These are phyloP conservation scores for Aspergillus pseudonomiae DNA, from an alignment of 2,329 filamentous ascomycete species.

Conservation along the genomic window DNA sequence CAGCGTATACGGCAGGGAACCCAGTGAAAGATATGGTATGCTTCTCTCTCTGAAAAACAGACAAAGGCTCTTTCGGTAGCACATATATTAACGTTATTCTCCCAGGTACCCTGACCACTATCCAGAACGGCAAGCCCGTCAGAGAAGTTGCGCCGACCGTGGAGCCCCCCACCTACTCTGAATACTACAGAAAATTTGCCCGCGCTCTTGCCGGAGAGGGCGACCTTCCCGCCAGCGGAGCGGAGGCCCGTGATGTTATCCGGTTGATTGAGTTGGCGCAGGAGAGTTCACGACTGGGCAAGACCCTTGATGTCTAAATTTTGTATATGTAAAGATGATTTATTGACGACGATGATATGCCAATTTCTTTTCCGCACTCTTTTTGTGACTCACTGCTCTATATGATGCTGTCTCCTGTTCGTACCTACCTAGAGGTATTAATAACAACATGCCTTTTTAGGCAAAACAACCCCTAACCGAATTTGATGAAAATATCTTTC, in stretches of 20 bases:
- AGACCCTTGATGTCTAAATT: slow-evolving; percentile 46
- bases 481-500: background rate
- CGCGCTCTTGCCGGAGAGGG: slow-evolving; percentile 57
- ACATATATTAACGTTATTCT: background rate
- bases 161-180: slow-evolving; percentile 67
- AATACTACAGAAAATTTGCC: slow-evolving; percentile 64
- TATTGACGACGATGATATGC: background rate
- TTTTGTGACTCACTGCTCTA: background rate
- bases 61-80: background rate
- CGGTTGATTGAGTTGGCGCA: slow-evolving; percentile 59
- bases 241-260: slow-evolving; percentile 58
- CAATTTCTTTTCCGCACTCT: background rate
- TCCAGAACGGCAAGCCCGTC: slow-evolving; percentile 56
- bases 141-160: slow-evolving; percentile 60
- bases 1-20: slow-evolving; percentile 66
- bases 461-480: no score
- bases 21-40: slow-evolving; percentile 59
- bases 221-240: slow-evolving; percentile 57
- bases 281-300: slow-evolving; percentile 56
- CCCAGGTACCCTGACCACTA: slow-evolving; percentile 54
- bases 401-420: background rate
- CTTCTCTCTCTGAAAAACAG: background rate
- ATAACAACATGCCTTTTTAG: no score
- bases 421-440: no score
- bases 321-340: background rate